Evolutionary conservation across 768 basidiomycete genomes (phyloP).

Genomic region (Trametes punicea): DNA sequence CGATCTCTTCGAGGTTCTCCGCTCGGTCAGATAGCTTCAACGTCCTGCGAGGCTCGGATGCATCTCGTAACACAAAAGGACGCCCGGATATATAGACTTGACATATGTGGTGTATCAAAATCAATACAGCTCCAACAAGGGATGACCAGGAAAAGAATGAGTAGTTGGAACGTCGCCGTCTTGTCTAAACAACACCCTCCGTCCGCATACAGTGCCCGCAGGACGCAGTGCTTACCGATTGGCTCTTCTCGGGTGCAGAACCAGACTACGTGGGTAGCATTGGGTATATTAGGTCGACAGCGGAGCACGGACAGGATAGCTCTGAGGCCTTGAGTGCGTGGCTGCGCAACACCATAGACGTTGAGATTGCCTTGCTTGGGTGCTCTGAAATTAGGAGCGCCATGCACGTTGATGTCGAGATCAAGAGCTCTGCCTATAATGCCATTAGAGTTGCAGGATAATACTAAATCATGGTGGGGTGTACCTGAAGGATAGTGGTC

Average conservation of each 20-base stretch:
- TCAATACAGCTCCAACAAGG: background rate
- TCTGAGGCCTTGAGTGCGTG: slow-evolving; percentile 85
- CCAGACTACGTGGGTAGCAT: slow-evolving; percentile 83
- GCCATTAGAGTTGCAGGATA: background rate
- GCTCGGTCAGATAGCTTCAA: slow-evolving; percentile 87
- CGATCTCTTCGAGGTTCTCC: slow-evolving; percentile 92
- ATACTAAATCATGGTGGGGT: background rate
- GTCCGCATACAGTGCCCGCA: background rate
- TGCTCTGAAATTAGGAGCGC: slow-evolving; percentile 93
- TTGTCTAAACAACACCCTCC: background rate
- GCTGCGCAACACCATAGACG: slow-evolving; percentile 95
- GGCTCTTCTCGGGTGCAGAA: slow-evolving; percentile 97
- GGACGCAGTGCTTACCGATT: slow-evolving; percentile 53
- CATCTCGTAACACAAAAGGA: slow-evolving; percentile 90
- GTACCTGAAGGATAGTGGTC: slow-evolving; percentile 79
- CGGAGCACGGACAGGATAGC: slow-evolving; percentile 85
- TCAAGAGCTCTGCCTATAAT: slow-evolving; percentile 77
- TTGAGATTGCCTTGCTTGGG: slow-evolving; percentile 77
- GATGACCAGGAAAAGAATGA: background rate
- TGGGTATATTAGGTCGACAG: slow-evolving; percentile 59
- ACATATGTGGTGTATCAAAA: background rate
- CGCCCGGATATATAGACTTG: slow-evolving; percentile 85
- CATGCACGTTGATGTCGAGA: slow-evolving; percentile 87
- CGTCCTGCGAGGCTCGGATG: slow-evolving; percentile 75
- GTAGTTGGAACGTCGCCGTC: background rate